Evolutionary conservation across 2,329 filamentous ascomycete species (phyloP), one percentile per base, ranked within the genome.

Genomic region (Alternaria dauci): DNA sequence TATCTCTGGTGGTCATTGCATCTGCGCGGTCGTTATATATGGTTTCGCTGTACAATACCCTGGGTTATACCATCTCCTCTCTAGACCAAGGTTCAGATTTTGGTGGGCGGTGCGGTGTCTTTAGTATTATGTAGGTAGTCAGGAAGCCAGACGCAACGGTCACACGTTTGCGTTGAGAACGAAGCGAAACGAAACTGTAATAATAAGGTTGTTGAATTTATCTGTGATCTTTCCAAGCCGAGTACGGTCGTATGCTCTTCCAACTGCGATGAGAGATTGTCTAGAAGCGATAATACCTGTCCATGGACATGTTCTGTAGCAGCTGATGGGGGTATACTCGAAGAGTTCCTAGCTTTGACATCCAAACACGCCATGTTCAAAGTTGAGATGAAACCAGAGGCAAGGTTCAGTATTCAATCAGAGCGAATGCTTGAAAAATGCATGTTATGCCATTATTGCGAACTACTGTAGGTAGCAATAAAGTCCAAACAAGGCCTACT

Each of bases 1-100:
- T 55, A 34, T 39, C 30, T 39, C 42, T 55, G 42, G 52, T 47
- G 52, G 52, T 46, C 20, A 50, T 52, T 52, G 36, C 50, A 52
- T 52, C 50, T 52, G 36, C 28, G 59, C 32, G 42, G 54, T 55
- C 42, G 53, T 55, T 39, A 56, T 48, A 56, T 57, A 64, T 71
- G 65, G 66, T 68, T 66, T 63, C 60, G 61, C 54, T 46, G 71
- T 76, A 73, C 65, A 73, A 74, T 75, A 75, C 72, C 72, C 72
- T 70, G 67, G 74, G 68, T 75, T 74, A 72, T 74, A 73, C 72
- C 72, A 72, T 73, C 71, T 76, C 74, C 72, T 74, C 72, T 75
- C 73, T 75, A 75, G 71, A 74, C 26, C n/a, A 30, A 20, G 50
- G 20, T 30, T 30, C 20, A 34, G 25, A 18, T 52, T 30, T 41